phyloP scores from a whole-genome alignment of 352 stramenopile species.

The Pythium folliculosum region DNA sequence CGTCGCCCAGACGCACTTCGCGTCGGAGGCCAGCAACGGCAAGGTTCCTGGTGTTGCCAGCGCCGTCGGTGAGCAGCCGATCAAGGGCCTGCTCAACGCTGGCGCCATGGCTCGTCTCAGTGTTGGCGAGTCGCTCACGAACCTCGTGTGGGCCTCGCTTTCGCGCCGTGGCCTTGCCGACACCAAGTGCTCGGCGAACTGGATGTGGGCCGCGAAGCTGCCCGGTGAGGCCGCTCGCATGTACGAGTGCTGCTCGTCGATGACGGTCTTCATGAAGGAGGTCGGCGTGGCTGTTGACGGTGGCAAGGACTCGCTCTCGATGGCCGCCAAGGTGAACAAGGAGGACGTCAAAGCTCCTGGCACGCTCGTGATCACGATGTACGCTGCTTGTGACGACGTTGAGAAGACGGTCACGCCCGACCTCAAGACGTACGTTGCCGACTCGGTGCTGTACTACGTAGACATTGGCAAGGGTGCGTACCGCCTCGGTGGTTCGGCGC shows the following conservation, averaged over 20 bases:
- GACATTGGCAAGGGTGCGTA: conserved; percentile 92
- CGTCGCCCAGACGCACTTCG: conserved; percentile 96
- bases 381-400: conserved; percentile 96
- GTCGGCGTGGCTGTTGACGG: conserved; percentile 97
- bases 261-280: conserved; percentile 94
- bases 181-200: conserved; percentile 98
- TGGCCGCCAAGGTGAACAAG: conserved; percentile 95
- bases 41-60: conserved; percentile 95
- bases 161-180: conserved; percentile 92
- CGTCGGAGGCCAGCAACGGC: conserved; percentile 55
- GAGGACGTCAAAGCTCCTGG: conserved; percentile 98
- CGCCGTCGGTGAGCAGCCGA: conserved; percentile 96
- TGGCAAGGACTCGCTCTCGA: conserved; percentile 99
- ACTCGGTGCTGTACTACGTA: conserved; percentile 93
- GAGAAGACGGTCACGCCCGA: conserved; percentile 97
- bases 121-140: conserved; percentile 98
- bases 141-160: conserved; percentile 96
- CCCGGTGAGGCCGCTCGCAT: conserved; percentile 97
- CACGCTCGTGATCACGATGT: conserved; percentile 97
- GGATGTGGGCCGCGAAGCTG: conserved; percentile 99
- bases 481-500: conserved; percentile 94
- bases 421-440: conserved; percentile 89
- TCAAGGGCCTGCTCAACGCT: conserved; percentile 96
- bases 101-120: conserved; percentile 96
- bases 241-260: conserved; percentile 97